Base-by-base conservation (phyloP, 2,329 filamentous ascomycete species). In the Cladosporium sp. region DNA sequence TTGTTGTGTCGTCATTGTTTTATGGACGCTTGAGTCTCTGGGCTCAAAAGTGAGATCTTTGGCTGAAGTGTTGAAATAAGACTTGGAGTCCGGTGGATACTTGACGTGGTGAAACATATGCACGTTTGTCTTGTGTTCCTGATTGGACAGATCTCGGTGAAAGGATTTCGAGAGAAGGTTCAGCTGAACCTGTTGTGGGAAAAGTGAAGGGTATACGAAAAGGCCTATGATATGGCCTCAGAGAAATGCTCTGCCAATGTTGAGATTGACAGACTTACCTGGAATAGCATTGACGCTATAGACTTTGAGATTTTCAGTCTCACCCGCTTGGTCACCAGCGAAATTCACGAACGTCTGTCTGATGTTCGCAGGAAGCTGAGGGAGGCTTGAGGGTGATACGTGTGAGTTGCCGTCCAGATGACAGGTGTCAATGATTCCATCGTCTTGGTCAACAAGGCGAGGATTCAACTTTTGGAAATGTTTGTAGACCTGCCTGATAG, bases 111-210 rank as follows among this genome's bases (percentile, higher is more conserved):
- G 88, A 69, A 94, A 88, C 1, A 89, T 76, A 68, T 94, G 86
- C n/a, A 97, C 73, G 67, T 97, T 98, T 46, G 91, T 97, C 62
- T 86, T 80, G 65, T 97, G 90, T 3, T 72, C 65, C 3, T 83
- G 80, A 56, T 86, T 80, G 53, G 83, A 82, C 13, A 95, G 78
- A 66, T 95, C 86, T 43, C 79, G 78, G 69, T 94, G 88, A 25
- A 96, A 74, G 55, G 95, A 78, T 49, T 80, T 82, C 38, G 81
- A 80, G 4, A 97, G 76, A 2, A 97, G 75, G 32, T 73, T 70
- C 52, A 76, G 72, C 66, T 98, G 93, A 12, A 87, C 74, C 5
- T 72, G 61, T 13, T 79, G 77, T 4, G 90, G 84, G 8, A 97
- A 71, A 7, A 97, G 73, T 20, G 78, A 78, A 11, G 91, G 91